Evolutionary conservation across 2,329 filamentous ascomycete genomes (phyloP).

Genomic region (Thelonectria rubi): DNA sequence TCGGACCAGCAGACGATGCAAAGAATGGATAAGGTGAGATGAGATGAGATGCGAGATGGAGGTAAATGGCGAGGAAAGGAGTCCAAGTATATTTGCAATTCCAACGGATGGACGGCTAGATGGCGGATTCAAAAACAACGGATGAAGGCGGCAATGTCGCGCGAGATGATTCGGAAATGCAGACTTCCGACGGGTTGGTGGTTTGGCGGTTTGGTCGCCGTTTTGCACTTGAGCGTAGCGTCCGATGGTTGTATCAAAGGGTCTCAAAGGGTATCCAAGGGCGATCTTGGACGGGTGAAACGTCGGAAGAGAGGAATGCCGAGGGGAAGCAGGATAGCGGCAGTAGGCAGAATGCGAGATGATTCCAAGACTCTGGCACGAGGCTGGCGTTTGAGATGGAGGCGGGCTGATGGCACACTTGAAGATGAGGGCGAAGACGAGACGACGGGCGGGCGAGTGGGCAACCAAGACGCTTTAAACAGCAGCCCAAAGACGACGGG

Average conservation of each 20-base stretch:
- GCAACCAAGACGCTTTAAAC: neutral
- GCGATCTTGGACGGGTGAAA: neutral
- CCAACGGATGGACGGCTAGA: too few species aligned
- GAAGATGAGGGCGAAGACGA: neutral
- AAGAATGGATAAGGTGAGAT: constrained; percentile 1
- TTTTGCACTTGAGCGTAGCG: neutral
- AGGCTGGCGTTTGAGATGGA: neutral
- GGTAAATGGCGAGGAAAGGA: too few species aligned
- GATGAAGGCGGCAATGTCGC: too few species aligned
- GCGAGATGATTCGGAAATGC: neutral
- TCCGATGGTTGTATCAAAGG: neutral
- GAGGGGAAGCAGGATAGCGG: neutral
- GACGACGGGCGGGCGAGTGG: neutral
- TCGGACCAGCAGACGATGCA: constrained; percentile 25
- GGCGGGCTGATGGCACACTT: neutral
- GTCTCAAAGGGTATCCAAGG: too few species aligned
- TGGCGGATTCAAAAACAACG: too few species aligned
- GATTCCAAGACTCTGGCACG: neutral
- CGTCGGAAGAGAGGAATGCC: neutral
- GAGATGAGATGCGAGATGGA: neutral
- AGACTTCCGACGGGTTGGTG: neutral
- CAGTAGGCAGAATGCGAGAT: too few species aligned
- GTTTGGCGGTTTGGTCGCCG: neutral
- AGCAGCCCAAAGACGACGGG: neutral
- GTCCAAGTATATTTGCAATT: constrained; percentile 14